Percentiles rank a stretch among this genome's conserved stretches.
Conservation (phyloP, 768 basidiomycete genomes). For the Tylopilus vinaceipallidus region DNA sequence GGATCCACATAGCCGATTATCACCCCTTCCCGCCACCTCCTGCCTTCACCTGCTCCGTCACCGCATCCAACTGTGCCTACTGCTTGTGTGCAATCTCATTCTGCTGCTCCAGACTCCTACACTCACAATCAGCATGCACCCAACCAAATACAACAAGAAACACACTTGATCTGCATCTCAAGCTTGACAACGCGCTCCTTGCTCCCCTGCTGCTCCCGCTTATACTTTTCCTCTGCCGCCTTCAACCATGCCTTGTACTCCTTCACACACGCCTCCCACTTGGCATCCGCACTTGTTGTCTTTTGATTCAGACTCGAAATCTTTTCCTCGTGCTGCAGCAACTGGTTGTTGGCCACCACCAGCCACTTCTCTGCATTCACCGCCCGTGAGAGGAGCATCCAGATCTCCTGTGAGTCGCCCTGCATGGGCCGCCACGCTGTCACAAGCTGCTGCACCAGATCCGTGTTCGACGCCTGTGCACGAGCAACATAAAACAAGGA, state of each 20-base stretch:
- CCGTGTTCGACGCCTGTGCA: slow-evolving; percentile 68
- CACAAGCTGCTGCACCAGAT: slow-evolving; percentile 70
- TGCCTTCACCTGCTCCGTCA: slow-evolving; percentile 29
- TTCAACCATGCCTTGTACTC: slow-evolving; percentile 84
- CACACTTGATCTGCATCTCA: slow-evolving; percentile 74
- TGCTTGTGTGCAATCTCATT: slow-evolving; percentile 78
- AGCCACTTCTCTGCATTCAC: slow-evolving; percentile 85
- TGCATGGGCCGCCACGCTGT: slow-evolving; percentile 57
- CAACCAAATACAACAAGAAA: slow-evolving; percentile 25
- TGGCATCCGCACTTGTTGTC: slow-evolving; percentile 68
- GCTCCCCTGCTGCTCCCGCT: slow-evolving; percentile 89
- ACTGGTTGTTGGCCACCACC: slow-evolving; percentile 81
- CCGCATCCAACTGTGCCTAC: slow-evolving; percentile 36
- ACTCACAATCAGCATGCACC: not conserved
- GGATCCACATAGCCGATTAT: slow-evolving; percentile 20
- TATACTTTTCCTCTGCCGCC: slow-evolving; percentile 87
- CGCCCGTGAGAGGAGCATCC: slow-evolving; percentile 68
- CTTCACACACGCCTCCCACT: slow-evolving; percentile 94
- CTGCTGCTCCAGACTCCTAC: slow-evolving; percentile 73
- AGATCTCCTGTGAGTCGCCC: slow-evolving; percentile 66
- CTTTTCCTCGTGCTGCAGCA: slow-evolving; percentile 81
- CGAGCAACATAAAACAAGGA: too few relatives aligned
- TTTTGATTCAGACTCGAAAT: slow-evolving; percentile 72
- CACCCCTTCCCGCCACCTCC: slow-evolving; percentile 10
- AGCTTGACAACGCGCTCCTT: slow-evolving; percentile 82